Evolutionary conservation across 805 yeast genomes (phyloP), one percentile per base, ranked within the genome.

Genomic region (Candida montana): DNA sequence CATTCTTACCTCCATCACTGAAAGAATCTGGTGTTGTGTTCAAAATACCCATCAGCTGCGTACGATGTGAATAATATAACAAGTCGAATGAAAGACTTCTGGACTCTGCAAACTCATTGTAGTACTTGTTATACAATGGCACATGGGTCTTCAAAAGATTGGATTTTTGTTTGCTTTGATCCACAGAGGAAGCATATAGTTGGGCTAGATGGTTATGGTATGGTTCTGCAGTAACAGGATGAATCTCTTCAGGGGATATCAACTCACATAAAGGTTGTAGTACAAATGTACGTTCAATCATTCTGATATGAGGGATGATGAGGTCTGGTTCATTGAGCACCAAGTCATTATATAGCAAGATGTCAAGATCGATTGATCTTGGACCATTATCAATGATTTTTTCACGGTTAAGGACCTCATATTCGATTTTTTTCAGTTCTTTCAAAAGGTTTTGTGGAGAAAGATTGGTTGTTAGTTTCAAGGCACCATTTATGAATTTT

Each of bases 1-100:
- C 53, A 24, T 67, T 56, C 15, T 56, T 55, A 1, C 93, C 88
- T 2, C 96, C 98, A 61, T 93, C 99, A 33, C 95, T 85, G 58
- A 93, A 93, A 2, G 96, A 89, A 61, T 93, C 97, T 0, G 97
- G 96, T 0, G 99, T 93, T 17, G 83, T 73, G 54, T 93, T 93
- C 48, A 93, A 62, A 36, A 93, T 81, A 1, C 88, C 93, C 99
- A 93, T 93, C 33, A 89, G 58, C 39, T 71, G 63, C 0, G 97
- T 87, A n/a, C 64, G 65, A 7, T 68, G 57, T 5, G 65, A 60
- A 33, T 69, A 62, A 16, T 64, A 58, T 18, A 68, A 46, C 3
- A 72, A 67, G 53, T 79, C 83, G 50, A 74, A 71, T 27, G 60
- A 59, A 34, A 71, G 48, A 35, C 56, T 57, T 34, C 57, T 54